Evolutionary conservation across 768 basidiomycete genomes (phyloP).

Genomic region (Kondoa subrosea): DNA sequence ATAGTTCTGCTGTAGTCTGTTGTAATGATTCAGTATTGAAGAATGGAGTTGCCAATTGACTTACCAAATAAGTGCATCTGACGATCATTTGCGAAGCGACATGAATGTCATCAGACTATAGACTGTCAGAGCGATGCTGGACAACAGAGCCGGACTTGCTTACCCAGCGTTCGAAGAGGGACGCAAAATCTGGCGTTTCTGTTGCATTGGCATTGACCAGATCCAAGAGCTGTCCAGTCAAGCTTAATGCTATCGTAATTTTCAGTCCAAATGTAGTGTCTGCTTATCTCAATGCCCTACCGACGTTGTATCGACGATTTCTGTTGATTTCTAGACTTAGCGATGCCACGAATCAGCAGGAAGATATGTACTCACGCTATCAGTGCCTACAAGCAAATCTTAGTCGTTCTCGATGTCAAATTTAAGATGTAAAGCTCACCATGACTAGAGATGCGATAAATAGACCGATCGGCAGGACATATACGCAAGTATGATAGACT

Average conservation of each 20-base stretch:
- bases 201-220: not conserved
- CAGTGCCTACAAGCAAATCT: too few relatives aligned
- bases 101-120: not conserved
- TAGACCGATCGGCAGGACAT: not conserved
- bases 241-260: not conserved
- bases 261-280: too few relatives aligned
- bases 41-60: not conserved
- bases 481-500: not conserved
- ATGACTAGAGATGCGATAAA: not conserved
- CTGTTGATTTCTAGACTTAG: too few relatives aligned
- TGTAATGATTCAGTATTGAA: not conserved
- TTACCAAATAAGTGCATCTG: not conserved
- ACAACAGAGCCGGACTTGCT: too few relatives aligned
- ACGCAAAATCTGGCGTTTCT: not conserved
- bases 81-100: not conserved
- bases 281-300: too few relatives aligned
- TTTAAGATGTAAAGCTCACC: too few relatives aligned
- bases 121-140: too few relatives aligned
- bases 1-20: not conserved
- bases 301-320: too few relatives aligned
- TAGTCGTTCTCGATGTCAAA: too few relatives aligned
- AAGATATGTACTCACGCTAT: too few relatives aligned
- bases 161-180: not conserved
- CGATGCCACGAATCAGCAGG: too few relatives aligned
- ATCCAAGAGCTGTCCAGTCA: not conserved